phyloP scores from a whole-genome alignment of 2,329 filamentous ascomycete genomes.

The Trichoderma sp. region DNA sequence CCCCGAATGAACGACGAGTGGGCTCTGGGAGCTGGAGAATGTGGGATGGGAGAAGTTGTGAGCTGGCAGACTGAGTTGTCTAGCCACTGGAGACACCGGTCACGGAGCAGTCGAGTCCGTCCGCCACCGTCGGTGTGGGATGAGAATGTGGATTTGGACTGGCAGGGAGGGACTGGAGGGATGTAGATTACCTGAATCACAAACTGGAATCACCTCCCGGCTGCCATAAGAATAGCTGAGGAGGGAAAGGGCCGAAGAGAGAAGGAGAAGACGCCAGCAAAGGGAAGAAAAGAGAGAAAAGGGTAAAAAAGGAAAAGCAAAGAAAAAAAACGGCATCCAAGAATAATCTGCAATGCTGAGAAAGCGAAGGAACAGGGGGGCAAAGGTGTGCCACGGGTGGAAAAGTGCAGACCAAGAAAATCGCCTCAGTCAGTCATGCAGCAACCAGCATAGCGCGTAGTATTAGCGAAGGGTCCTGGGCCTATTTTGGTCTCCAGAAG shows the following conservation, averaged over 20 bases:
- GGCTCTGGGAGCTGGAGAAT: slow-evolving; percentile 10
- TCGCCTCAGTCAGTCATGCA: slow-evolving; percentile 26
- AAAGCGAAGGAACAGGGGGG: slow-evolving; percentile 21
- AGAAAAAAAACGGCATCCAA: slow-evolving; percentile 1
- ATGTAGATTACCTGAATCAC: slow-evolving; percentile 12
- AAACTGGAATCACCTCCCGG: slow-evolving; percentile 17
- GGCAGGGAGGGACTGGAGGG: slow-evolving; percentile 1
- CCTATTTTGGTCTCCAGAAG: background rate
- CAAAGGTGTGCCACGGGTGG: slow-evolving; percentile 10
- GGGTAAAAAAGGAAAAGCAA: background rate
- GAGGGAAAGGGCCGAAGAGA: background rate
- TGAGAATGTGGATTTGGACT: slow-evolving; percentile 1
- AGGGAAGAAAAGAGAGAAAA: slow-evolving; percentile 1
- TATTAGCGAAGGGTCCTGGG: slow-evolving; percentile 6
- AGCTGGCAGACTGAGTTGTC: slow-evolving; percentile 18
- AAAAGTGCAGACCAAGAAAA: slow-evolving; percentile 12
- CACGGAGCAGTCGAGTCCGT: background rate
- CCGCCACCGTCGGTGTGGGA: slow-evolving; percentile 17
- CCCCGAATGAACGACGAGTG: slow-evolving; percentile 4
- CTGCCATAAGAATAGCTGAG: slow-evolving; percentile 22
- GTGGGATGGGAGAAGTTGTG: slow-evolving; percentile 17
- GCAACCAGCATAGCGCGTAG: slow-evolving; percentile 7
- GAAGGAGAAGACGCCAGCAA: slow-evolving; percentile 10
- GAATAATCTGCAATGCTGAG: slow-evolving; percentile 16
- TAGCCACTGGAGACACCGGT: slow-evolving; percentile 6